These are phyloP conservation scores for Cyclotella kingstonii DNA, from an alignment of 108 stramenopile genomes.

Conservation along the genomic window DNA sequence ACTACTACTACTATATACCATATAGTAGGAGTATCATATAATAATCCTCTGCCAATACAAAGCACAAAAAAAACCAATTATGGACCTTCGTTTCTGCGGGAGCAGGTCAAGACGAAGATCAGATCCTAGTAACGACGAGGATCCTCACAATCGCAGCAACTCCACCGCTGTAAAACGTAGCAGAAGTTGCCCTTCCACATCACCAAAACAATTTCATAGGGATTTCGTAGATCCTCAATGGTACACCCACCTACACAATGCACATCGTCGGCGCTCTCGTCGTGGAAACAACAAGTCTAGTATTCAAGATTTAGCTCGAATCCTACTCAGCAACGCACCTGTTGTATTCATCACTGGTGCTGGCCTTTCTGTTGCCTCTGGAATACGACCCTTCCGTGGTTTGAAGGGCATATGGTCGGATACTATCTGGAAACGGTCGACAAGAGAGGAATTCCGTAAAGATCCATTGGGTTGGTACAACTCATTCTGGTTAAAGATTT, in stretches of 20 bases:
- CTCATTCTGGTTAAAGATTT: slow-evolving; percentile 67
- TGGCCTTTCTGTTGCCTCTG: slow-evolving; percentile 81
- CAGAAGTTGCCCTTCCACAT: not conserved
- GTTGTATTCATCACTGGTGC: slow-evolving; percentile 85
- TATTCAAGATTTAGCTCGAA: slow-evolving; percentile 43
- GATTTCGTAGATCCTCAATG: not conserved
- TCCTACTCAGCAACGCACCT: slow-evolving; percentile 40
- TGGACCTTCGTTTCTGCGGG: no score
- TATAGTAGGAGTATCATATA: no score
- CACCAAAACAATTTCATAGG: no score
- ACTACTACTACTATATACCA: no score
- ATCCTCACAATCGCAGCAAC: not conserved
- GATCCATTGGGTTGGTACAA: slow-evolving; percentile 81
- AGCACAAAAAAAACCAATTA: no score
- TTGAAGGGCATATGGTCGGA: slow-evolving; percentile 69
- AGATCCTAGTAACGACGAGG: no score
- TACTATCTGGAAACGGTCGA: slow-evolving; percentile 64
- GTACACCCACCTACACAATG: not conserved
- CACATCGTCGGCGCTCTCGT: slow-evolving; percentile 44
- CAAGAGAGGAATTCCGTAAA: slow-evolving; percentile 66
- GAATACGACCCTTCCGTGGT: slow-evolving; percentile 88
- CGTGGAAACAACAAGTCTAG: slow-evolving; percentile 29
- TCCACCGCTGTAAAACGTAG: not conserved
- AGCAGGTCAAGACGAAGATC: no score
- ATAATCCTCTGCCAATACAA: no score